phyloP scores from a whole-genome alignment of 352 stramenopile species.

The Phytophthora brassicae region DNA sequence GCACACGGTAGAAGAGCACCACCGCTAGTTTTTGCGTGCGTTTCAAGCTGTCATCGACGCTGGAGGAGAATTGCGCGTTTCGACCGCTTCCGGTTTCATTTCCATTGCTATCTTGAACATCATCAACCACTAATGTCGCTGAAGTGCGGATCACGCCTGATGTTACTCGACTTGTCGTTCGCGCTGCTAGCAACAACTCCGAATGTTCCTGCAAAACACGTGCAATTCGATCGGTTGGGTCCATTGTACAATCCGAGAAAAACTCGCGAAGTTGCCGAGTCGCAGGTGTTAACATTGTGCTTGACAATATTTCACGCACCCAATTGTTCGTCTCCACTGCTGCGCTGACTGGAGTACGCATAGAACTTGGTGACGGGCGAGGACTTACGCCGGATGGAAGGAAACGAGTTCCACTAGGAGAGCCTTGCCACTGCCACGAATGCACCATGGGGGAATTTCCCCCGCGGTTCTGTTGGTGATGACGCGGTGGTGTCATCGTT shows the following conservation, averaged over 20 bases:
- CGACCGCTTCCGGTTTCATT: constrained; percentile 23
- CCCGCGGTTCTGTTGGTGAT: constrained; percentile 28
- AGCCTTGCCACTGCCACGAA: constrained; percentile 75
- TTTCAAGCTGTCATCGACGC: constrained; percentile 78
- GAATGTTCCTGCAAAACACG: constrained; percentile 51
- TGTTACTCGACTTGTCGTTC: constrained; percentile 24
- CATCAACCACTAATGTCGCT: constrained; percentile 15
- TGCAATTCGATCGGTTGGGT: constrained; percentile 62
- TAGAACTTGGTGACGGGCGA: constrained; percentile 44
- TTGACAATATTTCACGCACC: constrained; percentile 68
- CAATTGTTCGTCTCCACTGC: constrained; percentile 85
- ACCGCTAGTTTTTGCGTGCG: constrained; percentile 68
- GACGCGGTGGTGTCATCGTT: constrained; percentile 42
- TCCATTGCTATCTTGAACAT: constrained; percentile 18
- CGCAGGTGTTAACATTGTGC: constrained; percentile 34
- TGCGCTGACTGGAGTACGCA: constrained; percentile 73
- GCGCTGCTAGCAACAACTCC: constrained; percentile 47
- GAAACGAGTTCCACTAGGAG: constrained; percentile 29
- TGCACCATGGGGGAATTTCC: constrained; percentile 33
- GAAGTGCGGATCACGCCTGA: constrained; percentile 13
- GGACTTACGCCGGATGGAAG: constrained; percentile 25
- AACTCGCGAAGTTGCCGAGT: constrained; percentile 53
- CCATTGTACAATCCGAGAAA: constrained; percentile 57
- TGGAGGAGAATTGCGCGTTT: constrained; percentile 24
- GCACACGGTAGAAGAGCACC: constrained; percentile 80